These are phyloP conservation scores for Penicillium sp. DNA, from an alignment of 2,329 filamentous ascomycete species.

Conservation along the genomic window DNA sequence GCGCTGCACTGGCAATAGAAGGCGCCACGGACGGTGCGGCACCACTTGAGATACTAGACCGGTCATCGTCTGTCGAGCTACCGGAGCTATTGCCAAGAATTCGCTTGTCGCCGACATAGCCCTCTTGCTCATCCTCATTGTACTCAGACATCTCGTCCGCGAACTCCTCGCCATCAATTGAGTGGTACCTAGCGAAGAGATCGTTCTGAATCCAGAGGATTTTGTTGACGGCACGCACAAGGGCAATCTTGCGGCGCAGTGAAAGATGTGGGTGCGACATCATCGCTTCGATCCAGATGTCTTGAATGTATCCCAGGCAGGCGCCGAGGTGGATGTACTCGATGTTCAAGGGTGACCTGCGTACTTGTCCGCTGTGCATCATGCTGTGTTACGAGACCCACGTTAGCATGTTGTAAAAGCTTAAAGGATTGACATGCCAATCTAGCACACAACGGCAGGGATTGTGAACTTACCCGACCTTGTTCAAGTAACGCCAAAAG, in stretches of 20 bases:
- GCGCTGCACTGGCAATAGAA: slow-evolving; percentile 17
- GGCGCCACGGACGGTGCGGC: slow-evolving; percentile 21
- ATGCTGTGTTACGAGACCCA: slow-evolving; percentile 46
- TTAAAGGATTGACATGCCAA: too few relatives aligned
- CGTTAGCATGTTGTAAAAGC: slow-evolving; percentile 2
- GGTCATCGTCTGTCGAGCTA: slow-evolving; percentile 33
- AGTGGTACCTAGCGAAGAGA: slow-evolving; percentile 79
- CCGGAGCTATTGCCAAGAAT: slow-evolving; percentile 42
- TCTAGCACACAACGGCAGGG: neutral
- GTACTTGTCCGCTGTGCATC: slow-evolving; percentile 78
- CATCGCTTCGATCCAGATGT: slow-evolving; percentile 73
- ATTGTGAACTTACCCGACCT: slow-evolving; percentile 63
- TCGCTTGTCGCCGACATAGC: slow-evolving; percentile 63
- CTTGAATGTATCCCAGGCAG: slow-evolving; percentile 72
- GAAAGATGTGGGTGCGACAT: slow-evolving; percentile 67
- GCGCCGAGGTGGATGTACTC: slow-evolving; percentile 78
- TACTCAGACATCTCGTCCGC: slow-evolving; percentile 44
- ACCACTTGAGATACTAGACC: slow-evolving; percentile 28
- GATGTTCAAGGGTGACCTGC: slow-evolving; percentile 69
- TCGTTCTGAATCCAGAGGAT: slow-evolving; percentile 89
- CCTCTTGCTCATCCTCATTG: slow-evolving; percentile 56
- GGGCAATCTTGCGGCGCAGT: slow-evolving; percentile 66
- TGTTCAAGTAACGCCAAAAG: slow-evolving; percentile 82
- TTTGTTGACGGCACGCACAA: slow-evolving; percentile 74
- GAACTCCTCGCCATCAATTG: slow-evolving; percentile 65